These are phyloP conservation scores for Trichoderma sp. DNA, from an alignment of 2,329 filamentous ascomycete genomes.

Conservation along the genomic window DNA sequence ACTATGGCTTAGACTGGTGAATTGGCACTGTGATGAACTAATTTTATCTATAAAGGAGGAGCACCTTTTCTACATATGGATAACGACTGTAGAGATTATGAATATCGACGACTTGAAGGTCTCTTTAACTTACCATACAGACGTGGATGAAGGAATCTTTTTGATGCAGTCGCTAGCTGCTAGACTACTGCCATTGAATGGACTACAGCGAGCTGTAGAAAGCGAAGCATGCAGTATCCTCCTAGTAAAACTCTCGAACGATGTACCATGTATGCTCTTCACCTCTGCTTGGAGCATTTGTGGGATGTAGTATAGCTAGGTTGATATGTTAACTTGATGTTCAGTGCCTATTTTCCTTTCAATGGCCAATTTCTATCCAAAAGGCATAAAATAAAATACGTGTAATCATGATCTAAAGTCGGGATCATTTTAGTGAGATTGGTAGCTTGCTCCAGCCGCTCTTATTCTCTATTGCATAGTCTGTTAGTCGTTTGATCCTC, in stretches of 20 bases:
- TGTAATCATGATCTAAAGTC: background rate
- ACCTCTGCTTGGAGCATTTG: background rate
- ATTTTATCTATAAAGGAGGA: background rate
- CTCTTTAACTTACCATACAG: background rate
- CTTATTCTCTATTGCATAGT: no score
- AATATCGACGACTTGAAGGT: background rate
- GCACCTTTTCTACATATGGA: no score
- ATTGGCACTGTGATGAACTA: background rate
- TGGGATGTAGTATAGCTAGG: background rate
- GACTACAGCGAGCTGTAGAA: background rate
- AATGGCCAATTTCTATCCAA: no score
- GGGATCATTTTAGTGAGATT: background rate
- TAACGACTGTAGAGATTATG: background rate
- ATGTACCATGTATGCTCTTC: background rate
- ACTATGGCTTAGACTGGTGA: slow-evolving; percentile 23
- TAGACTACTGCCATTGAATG: no score
- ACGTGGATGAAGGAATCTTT: background rate
- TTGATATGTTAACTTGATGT: background rate
- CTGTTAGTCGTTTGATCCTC: no score
- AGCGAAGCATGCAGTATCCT: background rate
- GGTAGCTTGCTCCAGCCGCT: background rate
- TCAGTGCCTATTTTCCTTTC: no score
- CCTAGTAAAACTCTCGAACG: background rate
- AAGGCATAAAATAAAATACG: no score
- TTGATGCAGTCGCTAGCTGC: background rate